Evolutionary conservation across 805 yeast species (phyloP).

Genomic region (Vanderwaltozyma yarrowii): DNA sequence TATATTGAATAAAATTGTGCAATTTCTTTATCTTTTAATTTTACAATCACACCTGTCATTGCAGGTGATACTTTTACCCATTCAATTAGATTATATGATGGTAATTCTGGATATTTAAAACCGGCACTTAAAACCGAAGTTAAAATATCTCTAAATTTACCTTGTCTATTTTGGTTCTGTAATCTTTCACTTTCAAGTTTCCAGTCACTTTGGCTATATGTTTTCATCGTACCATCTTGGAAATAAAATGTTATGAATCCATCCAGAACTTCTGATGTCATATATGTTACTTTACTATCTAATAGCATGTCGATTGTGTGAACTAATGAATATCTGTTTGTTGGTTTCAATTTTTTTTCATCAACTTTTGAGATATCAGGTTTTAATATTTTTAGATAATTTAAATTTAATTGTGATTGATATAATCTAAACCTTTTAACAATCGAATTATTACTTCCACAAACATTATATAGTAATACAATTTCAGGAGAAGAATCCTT

Average conservation of each 20-base stretch:
- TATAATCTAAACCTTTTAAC: constrained; percentile 20
- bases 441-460: constrained; percentile 17
- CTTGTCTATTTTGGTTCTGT: constrained; percentile 12
- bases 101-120: constrained; percentile 17
- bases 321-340: constrained; percentile 10
- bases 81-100: constrained; percentile 16
- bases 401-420: constrained; percentile 13
- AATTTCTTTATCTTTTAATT: constrained; percentile 8
- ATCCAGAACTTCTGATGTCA: constrained; percentile 22
- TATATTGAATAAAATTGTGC: constrained; percentile 13
- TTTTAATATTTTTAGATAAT: constrained; percentile 12
- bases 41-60: constrained; percentile 24
- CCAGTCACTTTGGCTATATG: constrained; percentile 22
- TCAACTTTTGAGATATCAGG: constrained; percentile 4
- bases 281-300: constrained; percentile 11
- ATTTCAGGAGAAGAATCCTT: constrained; percentile 23
- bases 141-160: constrained; percentile 19
- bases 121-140: constrained; percentile 26
- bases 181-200: constrained; percentile 18
- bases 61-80: constrained; percentile 28
- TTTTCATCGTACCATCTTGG: constrained; percentile 15
- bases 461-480: constrained; percentile 16
- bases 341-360: constrained; percentile 1
- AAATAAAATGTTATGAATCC: constrained; percentile 19
- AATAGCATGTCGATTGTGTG: constrained; percentile 9